Base-by-base conservation (phyloP, 148 eudicot species). In the Nepenthes gracilis region DNA sequence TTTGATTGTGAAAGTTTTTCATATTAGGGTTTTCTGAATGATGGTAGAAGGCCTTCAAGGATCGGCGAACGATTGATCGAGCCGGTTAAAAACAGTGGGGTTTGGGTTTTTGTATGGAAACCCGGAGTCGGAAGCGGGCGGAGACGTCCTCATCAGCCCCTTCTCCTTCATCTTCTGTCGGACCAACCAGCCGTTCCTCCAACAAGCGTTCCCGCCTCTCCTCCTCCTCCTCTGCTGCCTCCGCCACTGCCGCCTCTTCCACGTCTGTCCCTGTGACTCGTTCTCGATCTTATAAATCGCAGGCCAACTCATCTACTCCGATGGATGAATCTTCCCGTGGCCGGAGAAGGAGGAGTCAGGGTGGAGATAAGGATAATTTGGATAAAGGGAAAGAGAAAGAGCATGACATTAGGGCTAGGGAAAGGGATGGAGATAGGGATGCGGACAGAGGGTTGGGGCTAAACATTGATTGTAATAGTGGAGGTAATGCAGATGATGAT, bases 121-220 rank as follows among this genome's bases (percentile, higher is more conserved):
- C 99, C 80, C 99, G 97, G 58, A 81, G 95, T 72, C 99, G 97
- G 73, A 93, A 94, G 81, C 81, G 97, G 89, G 97, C 92, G 78
- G 97, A 94, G 89, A 93, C 96, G 75, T 78, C 88, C 79, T 81
- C 95, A 73, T 80, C 97, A 75, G 76, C 90, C 72, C 74, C 93
- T 68, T 82, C 93, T 71, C 72, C 88, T 50, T 2, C 58, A 4
- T 40, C 45, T 8, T 40, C 45, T 40, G 45, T 40, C 2, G 72
- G 88, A 14, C 77, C 91, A 59, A 58, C 79, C 51, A 84, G 85
- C 54, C 95, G 91, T 49, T 67, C 87, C 43, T 66, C 88, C 23
- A 38, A 72, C 13, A 83, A 85, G 65, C 84, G 88, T 61, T 35
- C 85, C 33, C 91, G 96, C 35, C 60, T 77, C 34, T 70, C 84